Percentiles rank a stretch among this genome's conserved stretches.
Conservation (phyloP, 148 eudicot genomes). For the Vaccinium vitisidaea region DNA sequence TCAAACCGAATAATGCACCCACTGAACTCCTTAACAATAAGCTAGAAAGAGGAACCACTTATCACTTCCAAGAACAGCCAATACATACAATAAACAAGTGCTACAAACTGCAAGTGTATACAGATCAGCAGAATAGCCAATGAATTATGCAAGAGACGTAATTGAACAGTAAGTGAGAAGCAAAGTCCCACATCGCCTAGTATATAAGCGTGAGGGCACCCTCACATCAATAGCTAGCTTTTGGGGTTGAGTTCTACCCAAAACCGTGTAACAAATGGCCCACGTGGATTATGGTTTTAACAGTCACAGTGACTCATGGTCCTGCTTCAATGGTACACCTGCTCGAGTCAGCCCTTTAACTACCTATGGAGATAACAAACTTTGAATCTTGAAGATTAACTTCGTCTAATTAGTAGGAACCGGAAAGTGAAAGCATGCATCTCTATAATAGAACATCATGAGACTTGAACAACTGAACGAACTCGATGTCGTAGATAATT, state of each 20-base stretch:
- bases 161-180: background rate
- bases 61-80: background rate
- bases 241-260: no score
- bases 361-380: background rate
- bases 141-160: background rate
- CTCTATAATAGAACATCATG: constrained; percentile 1
- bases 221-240: no score
- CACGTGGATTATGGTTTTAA: background rate
- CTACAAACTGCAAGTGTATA: background rate
- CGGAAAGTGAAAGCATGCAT: background rate
- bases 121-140: background rate
- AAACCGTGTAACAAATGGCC: background rate
- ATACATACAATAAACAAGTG: background rate
- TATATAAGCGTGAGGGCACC: no score
- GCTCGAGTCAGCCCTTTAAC: background rate
- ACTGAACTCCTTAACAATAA: background rate
- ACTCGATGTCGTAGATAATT: background rate
- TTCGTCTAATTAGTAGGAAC: background rate
- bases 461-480: background rate
- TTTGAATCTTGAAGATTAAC: background rate
- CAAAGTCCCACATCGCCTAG: no score
- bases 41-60: background rate
- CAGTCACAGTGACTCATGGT: background rate
- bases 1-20: background rate
- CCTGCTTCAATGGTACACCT: background rate